phyloP scores from a whole-genome alignment of 2,329 filamentous ascomycete genomes.

The Coniochaeta prunicola region DNA sequence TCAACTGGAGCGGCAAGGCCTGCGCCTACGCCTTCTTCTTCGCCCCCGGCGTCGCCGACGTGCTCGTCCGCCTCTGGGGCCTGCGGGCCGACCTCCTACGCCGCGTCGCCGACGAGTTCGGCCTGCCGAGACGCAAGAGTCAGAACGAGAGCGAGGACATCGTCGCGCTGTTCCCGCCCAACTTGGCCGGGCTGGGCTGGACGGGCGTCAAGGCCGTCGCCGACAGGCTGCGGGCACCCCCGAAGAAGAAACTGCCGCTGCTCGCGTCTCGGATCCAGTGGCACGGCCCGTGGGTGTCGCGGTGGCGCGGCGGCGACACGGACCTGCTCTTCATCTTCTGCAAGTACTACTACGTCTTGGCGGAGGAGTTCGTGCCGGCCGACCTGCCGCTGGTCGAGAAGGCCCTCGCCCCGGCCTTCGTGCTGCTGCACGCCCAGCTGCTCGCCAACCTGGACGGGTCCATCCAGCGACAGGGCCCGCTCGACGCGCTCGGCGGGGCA shows the following conservation, averaged over 20 bases:
- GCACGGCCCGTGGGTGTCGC: slow-evolving; percentile 76
- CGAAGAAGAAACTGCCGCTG: slow-evolving; percentile 58
- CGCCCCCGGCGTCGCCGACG: slow-evolving; percentile 76
- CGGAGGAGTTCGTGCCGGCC: slow-evolving; percentile 62
- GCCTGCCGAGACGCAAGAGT: slow-evolving; percentile 47
- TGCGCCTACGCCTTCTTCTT: slow-evolving; percentile 94
- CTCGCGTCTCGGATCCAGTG: slow-evolving; percentile 69
- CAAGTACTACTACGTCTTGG: slow-evolving; percentile 78
- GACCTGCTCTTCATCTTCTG: slow-evolving; percentile 88
- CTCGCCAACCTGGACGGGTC: slow-evolving; percentile 74
- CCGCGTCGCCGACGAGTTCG: slow-evolving; percentile 63
- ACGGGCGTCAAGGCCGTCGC: slow-evolving; percentile 41
- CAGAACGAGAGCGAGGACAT: slow-evolving; percentile 55
- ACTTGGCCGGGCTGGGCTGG: slow-evolving; percentile 51
- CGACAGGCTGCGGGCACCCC: slow-evolving; percentile 56
- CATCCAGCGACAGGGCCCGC: slow-evolving; percentile 64
- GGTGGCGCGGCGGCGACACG: slow-evolving; percentile 82
- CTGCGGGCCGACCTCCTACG: slow-evolving; percentile 62
- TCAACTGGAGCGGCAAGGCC: slow-evolving; percentile 83
- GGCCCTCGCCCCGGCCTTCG: slow-evolving; percentile 65
- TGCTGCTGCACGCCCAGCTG: slow-evolving; percentile 76
- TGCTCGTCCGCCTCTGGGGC: slow-evolving; percentile 76
- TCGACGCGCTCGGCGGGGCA: slow-evolving; percentile 37
- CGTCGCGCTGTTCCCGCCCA: slow-evolving; percentile 61
- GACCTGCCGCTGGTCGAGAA: slow-evolving; percentile 46